phyloP scores from a whole-genome alignment of 257 asterid genomes.

The Gentiana macrophylla region DNA sequence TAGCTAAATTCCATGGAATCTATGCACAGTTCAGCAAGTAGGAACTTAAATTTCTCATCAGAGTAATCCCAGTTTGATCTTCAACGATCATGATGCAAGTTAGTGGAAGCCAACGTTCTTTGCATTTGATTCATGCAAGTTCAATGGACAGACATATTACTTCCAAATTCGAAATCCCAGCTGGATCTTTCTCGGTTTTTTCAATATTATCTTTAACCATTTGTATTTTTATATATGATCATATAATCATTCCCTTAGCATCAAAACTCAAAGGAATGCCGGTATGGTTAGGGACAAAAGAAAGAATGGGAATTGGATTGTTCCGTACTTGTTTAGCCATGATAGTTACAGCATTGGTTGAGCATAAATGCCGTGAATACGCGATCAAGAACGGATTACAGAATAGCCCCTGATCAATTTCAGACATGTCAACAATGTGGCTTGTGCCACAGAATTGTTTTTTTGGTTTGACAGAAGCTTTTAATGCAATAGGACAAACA shows the following conservation, averaged over 20 bases:
- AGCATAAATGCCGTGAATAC: constrained; percentile 27
- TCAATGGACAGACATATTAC: constrained; percentile 51
- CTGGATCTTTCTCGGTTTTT: constrained; percentile 59
- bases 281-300: constrained; percentile 29
- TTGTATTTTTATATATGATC: constrained; percentile 52
- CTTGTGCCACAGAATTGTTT: constrained; percentile 46
- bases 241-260: constrained; percentile 39
- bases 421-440: constrained; percentile 62
- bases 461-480: constrained; percentile 55
- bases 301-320: constrained; percentile 56
- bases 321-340: constrained; percentile 33
- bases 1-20: constrained; percentile 34
- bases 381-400: constrained; percentile 35
- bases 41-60: constrained; percentile 51
- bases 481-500: constrained; percentile 44
- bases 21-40: constrained; percentile 50
- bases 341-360: constrained; percentile 41
- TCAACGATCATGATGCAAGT: constrained; percentile 51
- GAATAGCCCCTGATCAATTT: constrained; percentile 25
- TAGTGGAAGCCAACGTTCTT: constrained; percentile 43
- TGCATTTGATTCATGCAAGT: constrained; percentile 47
- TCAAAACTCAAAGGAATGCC: constrained; percentile 36
- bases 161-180: constrained; percentile 44
- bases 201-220: constrained; percentile 25
- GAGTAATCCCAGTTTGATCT: constrained; percentile 60